A percentile compares a stretch with the other conserved stretches of the same genome.
Conservation (phyloP, 2,329 filamentous ascomycete genomes). For the Microascus cirrosus region DNA sequence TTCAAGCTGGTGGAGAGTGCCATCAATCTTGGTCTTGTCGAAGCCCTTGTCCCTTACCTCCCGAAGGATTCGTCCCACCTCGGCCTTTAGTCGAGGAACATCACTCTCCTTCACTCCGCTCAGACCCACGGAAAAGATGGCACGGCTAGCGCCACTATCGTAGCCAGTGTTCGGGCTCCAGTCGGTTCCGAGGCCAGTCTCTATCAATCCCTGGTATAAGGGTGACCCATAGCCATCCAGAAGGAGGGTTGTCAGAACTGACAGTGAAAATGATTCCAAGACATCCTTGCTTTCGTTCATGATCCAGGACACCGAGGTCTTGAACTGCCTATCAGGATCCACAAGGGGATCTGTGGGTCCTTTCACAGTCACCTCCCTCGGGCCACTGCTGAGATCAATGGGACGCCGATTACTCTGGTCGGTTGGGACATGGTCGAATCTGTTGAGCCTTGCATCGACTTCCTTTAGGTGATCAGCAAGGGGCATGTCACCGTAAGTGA, state of each 20-base stretch:
- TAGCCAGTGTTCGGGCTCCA: slow-evolving; percentile 94
- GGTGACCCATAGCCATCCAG: slow-evolving; percentile 95
- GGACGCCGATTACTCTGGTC: slow-evolving; percentile 69
- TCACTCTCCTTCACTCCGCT: slow-evolving; percentile 80
- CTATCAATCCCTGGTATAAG: slow-evolving; percentile 78
- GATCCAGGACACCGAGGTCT: slow-evolving; percentile 90
- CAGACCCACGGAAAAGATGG: slow-evolving; percentile 82
- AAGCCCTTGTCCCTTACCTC: slow-evolving; percentile 69
- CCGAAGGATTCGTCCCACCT: slow-evolving; percentile 60
- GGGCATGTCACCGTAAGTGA: slow-evolving; percentile 92
- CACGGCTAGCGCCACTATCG: slow-evolving; percentile 63
- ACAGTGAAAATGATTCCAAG: slow-evolving; percentile 78
- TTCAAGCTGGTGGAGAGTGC: slow-evolving; percentile 87
- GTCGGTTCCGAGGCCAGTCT: slow-evolving; percentile 80
- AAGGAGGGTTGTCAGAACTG: slow-evolving; percentile 70
- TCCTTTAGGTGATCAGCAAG: slow-evolving; percentile 70
- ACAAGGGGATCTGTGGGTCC: slow-evolving; percentile 84
- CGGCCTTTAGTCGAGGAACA: slow-evolving; percentile 63
- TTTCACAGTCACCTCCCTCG: slow-evolving; percentile 57
- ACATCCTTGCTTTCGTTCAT: slow-evolving; percentile 74
- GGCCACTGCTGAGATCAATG: slow-evolving; percentile 55
- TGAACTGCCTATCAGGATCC: slow-evolving; percentile 76
- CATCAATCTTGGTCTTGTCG: slow-evolving; percentile 81
- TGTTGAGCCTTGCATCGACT: slow-evolving; percentile 61
- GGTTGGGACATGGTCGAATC: slow-evolving; percentile 59